These are phyloP conservation scores for Skeletonema menzelii DNA, from an alignment of 108 stramenopile genomes.

Conservation along the genomic window DNA sequence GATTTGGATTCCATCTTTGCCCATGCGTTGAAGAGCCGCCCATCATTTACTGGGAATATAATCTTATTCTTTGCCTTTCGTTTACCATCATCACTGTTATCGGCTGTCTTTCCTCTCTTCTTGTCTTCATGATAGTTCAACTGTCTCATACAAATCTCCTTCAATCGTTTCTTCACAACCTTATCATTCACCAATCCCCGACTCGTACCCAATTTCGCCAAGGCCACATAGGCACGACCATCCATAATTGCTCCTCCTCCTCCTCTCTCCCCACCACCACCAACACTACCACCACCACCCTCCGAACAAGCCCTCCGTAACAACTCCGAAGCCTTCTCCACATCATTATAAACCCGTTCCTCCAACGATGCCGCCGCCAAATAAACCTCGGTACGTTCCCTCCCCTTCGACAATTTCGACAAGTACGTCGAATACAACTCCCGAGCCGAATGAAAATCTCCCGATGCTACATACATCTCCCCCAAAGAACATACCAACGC, in stretches of 20 bases:
- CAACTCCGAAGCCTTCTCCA: conserved; percentile 53
- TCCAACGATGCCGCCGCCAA: conserved; percentile 78
- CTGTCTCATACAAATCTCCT: conserved; percentile 43
- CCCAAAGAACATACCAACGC: conserved; percentile 80
- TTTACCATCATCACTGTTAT: conserved; percentile 1
- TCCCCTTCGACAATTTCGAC: conserved; percentile 39
- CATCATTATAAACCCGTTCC: conserved; percentile 64
- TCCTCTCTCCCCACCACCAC: background rate
- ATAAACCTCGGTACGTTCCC: conserved; percentile 72
- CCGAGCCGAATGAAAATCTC: conserved; percentile 40
- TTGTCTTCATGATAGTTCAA: conserved; percentile 22
- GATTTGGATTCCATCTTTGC: conserved; percentile 74
- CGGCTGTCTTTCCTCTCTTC: conserved; percentile 21
- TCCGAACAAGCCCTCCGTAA: conserved; percentile 45
- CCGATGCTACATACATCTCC: conserved; percentile 46
- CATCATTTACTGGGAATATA: conserved; percentile 55
- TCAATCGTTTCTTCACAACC: conserved; percentile 31
- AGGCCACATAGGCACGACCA: conserved; percentile 71
- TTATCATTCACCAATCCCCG: conserved; percentile 36
- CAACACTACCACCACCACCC: background rate
- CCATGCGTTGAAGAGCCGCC: conserved; percentile 82
- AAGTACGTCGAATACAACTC: conserved; percentile 55
- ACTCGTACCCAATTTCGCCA: conserved; percentile 70
- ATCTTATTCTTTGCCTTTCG: background rate
- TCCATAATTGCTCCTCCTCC: conserved; percentile 13